A percentile compares a stretch with the other conserved stretches of the same genome.
Evolutionary conservation across 225 moss, liverwort and hornwort species (phyloP).

Genomic region (Takakia lepidozioides): DNA sequence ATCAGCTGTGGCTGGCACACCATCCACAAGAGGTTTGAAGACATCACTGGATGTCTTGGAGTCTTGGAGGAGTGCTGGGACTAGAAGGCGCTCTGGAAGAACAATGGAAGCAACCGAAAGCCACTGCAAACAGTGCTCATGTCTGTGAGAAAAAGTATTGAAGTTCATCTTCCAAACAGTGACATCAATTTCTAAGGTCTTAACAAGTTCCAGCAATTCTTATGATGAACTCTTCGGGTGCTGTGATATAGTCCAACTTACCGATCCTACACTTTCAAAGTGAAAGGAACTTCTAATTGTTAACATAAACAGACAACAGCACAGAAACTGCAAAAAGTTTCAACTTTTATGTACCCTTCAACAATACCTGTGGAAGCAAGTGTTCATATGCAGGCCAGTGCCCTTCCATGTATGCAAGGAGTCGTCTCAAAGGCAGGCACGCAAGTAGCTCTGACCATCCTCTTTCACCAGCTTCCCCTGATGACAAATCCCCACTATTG

Average conservation of each 20-base stretch:
- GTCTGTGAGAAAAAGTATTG: not conserved
- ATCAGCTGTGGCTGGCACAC: constrained; percentile 58
- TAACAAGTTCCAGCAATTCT: too few species aligned
- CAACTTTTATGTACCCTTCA: too few species aligned
- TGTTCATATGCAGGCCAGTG: constrained; percentile 86
- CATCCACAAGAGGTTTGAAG: constrained; percentile 35
- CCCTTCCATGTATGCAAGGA: constrained; percentile 78
- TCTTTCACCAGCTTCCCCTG: constrained; percentile 48
- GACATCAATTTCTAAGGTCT: too few species aligned
- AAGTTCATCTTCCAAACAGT: too few species aligned
- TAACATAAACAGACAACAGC: too few species aligned
- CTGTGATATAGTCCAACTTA: too few species aligned
- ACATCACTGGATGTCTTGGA: constrained; percentile 26
- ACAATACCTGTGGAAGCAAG: constrained; percentile 95
- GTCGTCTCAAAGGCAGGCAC: constrained; percentile 68
- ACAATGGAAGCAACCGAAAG: constrained; percentile 66
- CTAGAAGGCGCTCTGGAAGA: constrained; percentile 77
- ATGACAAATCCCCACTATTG: constrained; percentile 37
- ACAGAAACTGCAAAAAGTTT: too few species aligned
- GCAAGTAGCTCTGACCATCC: constrained; percentile 68
- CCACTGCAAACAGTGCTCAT: constrained; percentile 52
- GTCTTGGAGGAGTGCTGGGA: constrained; percentile 60
- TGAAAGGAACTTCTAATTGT: too few species aligned
- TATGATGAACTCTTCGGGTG: too few species aligned
- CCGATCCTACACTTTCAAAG: not conserved